Base-by-base conservation (phyloP, 2,329 filamentous ascomycete genomes). In the Fusarium fracticaudum region DNA sequence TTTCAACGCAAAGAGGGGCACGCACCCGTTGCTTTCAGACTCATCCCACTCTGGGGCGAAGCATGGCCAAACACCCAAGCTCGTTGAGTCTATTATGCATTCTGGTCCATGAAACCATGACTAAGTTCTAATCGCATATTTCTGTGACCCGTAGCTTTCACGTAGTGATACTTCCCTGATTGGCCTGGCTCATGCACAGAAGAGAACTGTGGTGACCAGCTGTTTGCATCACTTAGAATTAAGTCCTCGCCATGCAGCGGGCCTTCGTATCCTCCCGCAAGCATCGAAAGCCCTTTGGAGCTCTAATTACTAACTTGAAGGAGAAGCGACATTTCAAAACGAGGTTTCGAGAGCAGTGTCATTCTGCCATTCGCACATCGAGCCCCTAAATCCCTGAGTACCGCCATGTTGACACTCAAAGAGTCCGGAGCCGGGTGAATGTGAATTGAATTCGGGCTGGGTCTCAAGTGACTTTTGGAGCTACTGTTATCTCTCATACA, bases 31-130 rank as follows among this genome's bases (percentile, higher is more conserved):
- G 50, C 69, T 9, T 54, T 61, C 38, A 63, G 44, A 9, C 18
- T 63, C 48, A 62, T 69, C 1, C 8, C 5, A 18, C 44, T 37
- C 17, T 24, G 20, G 3, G 37, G 50, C 13, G 29, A n/a, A 6
- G 57, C 43, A 40, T 59, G 54, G 33, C 64, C 64, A 37, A 60
- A 57, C 13, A 29, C 43, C 64, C 24, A 31, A 60, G 48, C 33
- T 57, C 47, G 10, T 37, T 20, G 22, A 40, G 37, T 29, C 15
- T 59, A 3, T 4, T 5, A 59, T 62, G 3, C 18, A 6, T 8
- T 59, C 41, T 22, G 50, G 37, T 1, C 59, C 69, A 9, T 55
- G 66, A 14, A n/a, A 26, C 59, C 24, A 45, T 45, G 5, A 11
- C 17, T 13, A 13, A 45, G 0, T 20, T 13, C 17, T 20, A 18